phyloP scores from a whole-genome alignment of 129 eudicot species.

The Erigeron canadensis region DNA sequence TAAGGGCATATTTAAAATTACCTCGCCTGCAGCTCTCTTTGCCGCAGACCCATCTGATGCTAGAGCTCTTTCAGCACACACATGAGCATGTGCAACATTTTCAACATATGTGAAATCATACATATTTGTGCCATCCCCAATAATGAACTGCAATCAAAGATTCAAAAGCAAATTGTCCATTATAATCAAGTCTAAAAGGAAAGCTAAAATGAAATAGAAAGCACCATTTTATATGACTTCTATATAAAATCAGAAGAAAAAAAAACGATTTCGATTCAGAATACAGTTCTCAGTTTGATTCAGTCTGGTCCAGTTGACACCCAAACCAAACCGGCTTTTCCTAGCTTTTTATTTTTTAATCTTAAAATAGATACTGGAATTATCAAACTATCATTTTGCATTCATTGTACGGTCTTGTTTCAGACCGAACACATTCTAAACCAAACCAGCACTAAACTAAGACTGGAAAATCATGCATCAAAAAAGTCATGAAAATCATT shows the following conservation, averaged over 20 bases:
- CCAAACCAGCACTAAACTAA: background rate
- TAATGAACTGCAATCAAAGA: constrained; percentile 62
- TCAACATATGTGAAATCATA: constrained; percentile 95
- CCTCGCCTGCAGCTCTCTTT: constrained; percentile 91
- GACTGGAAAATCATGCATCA: background rate
- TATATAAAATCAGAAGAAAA: too few relatives aligned
- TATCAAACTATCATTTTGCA: background rate
- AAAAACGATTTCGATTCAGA: background rate
- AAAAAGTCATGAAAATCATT: background rate
- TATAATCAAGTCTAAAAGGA: background rate
- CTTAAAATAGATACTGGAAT: background rate
- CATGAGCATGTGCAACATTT: constrained; percentile 98
- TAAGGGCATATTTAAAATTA: constrained; percentile 23
- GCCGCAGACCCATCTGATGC: constrained; percentile 81
- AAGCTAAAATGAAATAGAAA: too few relatives aligned
- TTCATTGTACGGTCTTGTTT: background rate
- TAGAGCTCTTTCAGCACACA: constrained; percentile 97
- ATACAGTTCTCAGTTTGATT: background rate
- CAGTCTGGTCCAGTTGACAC: background rate
- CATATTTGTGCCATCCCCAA: constrained; percentile 92
- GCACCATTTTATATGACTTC: too few relatives aligned
- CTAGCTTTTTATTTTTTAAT: background rate
- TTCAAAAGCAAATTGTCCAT: constrained; percentile 7
- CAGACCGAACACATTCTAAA: background rate
- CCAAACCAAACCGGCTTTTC: background rate